phyloP scores from a whole-genome alignment of 768 basidiomycete genomes.

The Hydnomerulius pinastri region DNA sequence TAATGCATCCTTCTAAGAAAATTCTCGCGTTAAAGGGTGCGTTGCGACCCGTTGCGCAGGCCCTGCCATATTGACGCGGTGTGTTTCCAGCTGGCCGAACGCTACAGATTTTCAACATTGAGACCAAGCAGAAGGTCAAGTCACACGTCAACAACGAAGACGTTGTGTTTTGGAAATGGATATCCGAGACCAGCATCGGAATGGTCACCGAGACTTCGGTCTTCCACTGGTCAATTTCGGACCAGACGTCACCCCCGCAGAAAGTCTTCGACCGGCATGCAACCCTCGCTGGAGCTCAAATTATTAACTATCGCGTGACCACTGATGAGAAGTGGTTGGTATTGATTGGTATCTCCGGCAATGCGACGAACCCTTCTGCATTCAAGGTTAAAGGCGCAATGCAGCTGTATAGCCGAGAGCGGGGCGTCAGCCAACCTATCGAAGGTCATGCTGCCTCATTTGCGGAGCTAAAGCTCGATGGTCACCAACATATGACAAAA shows the following conservation, averaged over 20 bases:
- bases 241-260: conserved; percentile 76
- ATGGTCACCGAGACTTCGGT: conserved; percentile 94
- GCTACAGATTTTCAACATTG: conserved; percentile 97
- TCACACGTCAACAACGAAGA: conserved; percentile 94
- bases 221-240: conserved; percentile 84
- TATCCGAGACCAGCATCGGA: conserved; percentile 87
- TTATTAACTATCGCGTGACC: conserved; percentile 96
- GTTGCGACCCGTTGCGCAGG: background rate
- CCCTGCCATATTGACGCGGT: conserved; percentile 7
- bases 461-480: conserved; percentile 88
- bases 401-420: conserved; percentile 93
- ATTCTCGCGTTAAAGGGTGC: conserved; percentile 92
- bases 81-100: conserved; percentile 76
- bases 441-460: conserved; percentile 99
- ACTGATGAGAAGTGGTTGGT: conserved; percentile 97
- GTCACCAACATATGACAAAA: conserved; percentile 82
- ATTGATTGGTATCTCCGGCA: conserved; percentile 91
- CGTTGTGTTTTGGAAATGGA: conserved; percentile 99
- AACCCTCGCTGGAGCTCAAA: conserved; percentile 91
- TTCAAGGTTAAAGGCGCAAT: conserved; percentile 99
- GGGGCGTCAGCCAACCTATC: conserved; percentile 95
- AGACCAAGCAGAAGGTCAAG: conserved; percentile 96
- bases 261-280: conserved; percentile 97
- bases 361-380: conserved; percentile 87
- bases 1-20: conserved; percentile 97